Evolutionary conservation across 352 stramenopile genomes (phyloP).

Genomic region (Globisporangium barbulae): DNA sequence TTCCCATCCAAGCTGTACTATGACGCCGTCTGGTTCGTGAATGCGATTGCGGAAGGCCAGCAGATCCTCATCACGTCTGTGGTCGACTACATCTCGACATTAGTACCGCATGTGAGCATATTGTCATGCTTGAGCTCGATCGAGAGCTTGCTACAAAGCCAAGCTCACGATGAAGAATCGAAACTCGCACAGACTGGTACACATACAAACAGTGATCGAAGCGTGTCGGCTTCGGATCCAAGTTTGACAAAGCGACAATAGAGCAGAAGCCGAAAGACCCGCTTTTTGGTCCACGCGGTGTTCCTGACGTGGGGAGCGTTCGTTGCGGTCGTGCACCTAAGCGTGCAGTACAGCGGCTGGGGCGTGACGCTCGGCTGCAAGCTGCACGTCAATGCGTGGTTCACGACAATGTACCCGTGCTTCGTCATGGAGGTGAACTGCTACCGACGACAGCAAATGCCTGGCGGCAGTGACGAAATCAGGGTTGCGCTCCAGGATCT

Average conservation of each 20-base stretch:
- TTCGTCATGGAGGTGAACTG: constrained; percentile 19
- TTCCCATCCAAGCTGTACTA: not conserved
- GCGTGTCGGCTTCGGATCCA: not conserved
- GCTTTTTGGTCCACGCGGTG: not conserved
- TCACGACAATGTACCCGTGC: constrained; percentile 2
- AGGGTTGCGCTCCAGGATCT: not conserved
- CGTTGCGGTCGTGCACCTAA: not conserved
- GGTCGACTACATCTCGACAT: not conserved
- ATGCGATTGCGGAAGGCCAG: not conserved
- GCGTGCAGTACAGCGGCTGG: not conserved
- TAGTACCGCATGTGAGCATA: not conserved
- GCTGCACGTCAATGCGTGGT: not conserved
- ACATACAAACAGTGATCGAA: too few species aligned
- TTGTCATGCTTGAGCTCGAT: not conserved
- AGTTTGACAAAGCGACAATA: not conserved
- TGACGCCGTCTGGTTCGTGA: not conserved
- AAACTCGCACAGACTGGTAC: too few species aligned
- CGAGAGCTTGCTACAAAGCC: constrained; percentile 4
- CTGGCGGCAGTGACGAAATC: constrained; percentile 6
- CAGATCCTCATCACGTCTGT: not conserved
- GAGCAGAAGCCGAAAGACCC: not conserved
- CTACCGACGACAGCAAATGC: constrained; percentile 2
- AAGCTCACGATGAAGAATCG: not conserved
- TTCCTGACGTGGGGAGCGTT: not conserved
- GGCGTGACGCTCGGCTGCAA: not conserved